Base-by-base conservation (phyloP, 2,329 filamentous ascomycete species). In the Colletotrichum brevisporum region DNA sequence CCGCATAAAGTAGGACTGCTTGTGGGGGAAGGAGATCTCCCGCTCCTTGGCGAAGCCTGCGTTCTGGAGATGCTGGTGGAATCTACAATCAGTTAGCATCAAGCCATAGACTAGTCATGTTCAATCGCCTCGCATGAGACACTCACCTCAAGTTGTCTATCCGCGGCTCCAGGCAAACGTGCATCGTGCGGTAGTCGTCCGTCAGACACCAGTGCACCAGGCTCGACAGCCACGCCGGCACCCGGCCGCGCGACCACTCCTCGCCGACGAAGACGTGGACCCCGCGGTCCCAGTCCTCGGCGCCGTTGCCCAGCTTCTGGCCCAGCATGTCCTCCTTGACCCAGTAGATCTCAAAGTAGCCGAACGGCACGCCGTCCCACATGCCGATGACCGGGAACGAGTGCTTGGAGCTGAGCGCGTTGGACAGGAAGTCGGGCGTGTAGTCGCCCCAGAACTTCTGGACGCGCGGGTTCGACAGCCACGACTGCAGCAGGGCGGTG, bases 261-360 rank as follows among this genome's bases (percentile, higher is more conserved):
- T 98, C 96, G 1, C 96, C 96, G 4, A 99, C 88, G 47, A 99
- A 83, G 13, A 96, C 90, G 76, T 99, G 96, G 18, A 98, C 82
- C 0, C 96, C 96, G 6, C 96, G 86, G 75, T 98, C 95, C 80
- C 92, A 98, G 75, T 97, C 93, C 8, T 88, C 89, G 0, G 90
- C 89, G 4, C 88, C 86, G 24, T 86, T 86, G 0, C 90, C 86
- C 4, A 97, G 80, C 72, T 94, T 86, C 55, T 86, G 87, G 0
- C 93, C 94, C 1, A 99, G 79, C 0, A 85, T 83, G 76, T 98
- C 96, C 78, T 99, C 96, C 76, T 97, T 97, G 4, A 96, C 94
- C 95, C 96, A 99, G 82, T 99, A 99, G 41, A 99, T 88, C 83
- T 99, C 96, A 77, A 99, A 98, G 78, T 97, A 99, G 0, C 94